Evolutionary conservation across 2,329 filamentous ascomycete species (phyloP).

Genomic region (Didymella keratinophila): DNA sequence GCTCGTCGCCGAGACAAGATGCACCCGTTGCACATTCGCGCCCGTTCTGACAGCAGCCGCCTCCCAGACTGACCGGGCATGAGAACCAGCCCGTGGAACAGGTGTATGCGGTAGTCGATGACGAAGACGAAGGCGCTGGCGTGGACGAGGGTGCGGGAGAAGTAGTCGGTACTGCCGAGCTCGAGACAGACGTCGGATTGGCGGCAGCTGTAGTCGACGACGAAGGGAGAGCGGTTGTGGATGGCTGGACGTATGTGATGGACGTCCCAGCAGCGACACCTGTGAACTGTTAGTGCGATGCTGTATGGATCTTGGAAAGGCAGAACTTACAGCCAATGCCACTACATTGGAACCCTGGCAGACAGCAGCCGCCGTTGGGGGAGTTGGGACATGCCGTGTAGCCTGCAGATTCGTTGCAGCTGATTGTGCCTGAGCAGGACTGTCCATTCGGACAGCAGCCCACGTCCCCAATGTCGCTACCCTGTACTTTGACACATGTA

Average conservation of each 20-base stretch:
- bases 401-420: conserved; percentile 64
- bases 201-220: conserved; percentile 50
- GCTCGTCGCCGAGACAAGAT: conserved; percentile 48
- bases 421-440: conserved; percentile 69
- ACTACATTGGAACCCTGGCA: conserved; percentile 73
- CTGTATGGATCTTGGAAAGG: neutral
- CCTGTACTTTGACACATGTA: conserved; percentile 63
- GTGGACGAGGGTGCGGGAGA: conserved; percentile 24
- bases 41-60: conserved; percentile 59
- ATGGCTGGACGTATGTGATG: conserved; percentile 40
- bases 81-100: conserved; percentile 57
- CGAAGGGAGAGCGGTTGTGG: conserved; percentile 39
- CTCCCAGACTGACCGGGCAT: conserved; percentile 56
- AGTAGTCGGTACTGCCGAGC: conserved; percentile 27
- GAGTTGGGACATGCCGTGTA: conserved; percentile 71
- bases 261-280: conserved; percentile 44
- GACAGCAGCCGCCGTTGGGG: conserved; percentile 78
- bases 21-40: conserved; percentile 53
- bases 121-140: conserved; percentile 21
- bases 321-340: conserved; percentile 71
- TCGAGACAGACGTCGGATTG: conserved; percentile 23
- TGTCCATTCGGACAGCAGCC: conserved; percentile 76
- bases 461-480: conserved; percentile 70
- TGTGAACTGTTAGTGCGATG: conserved; percentile 21
- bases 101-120: conserved; percentile 45